Conservation (phyloP, 805 yeast genomes). For the Wickerhamomyces ciferrii region DNA sequence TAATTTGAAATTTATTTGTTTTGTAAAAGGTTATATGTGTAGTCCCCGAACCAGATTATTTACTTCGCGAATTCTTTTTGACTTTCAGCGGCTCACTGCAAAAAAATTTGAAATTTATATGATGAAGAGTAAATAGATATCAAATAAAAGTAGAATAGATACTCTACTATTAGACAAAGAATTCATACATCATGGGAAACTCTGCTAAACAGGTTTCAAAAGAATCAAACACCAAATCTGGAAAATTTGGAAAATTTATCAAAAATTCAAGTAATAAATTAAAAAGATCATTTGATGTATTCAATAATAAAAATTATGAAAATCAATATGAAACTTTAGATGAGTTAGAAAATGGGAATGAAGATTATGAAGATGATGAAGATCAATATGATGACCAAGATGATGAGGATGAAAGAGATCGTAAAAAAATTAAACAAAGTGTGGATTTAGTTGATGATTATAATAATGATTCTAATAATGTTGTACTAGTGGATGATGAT, state of each 20-base stretch:
- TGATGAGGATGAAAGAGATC: background rate
- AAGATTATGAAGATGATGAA: slow-evolving; percentile 2
- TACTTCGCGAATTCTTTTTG: background rate
- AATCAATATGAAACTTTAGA: slow-evolving; percentile 13
- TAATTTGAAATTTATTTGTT: background rate
- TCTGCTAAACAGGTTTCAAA: background rate
- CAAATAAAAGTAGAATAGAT: no score
- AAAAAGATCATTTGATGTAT: slow-evolving; percentile 12
- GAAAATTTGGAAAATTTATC: background rate
- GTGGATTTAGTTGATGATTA: slow-evolving; percentile 6
- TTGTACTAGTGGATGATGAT: background rate
- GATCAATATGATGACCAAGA: slow-evolving; percentile 1
- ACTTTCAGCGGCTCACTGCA: background rate
- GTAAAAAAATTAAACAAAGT: background rate
- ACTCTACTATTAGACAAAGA: no score
- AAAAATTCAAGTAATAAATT: background rate
- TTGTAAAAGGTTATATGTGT: background rate
- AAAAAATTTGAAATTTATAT: background rate
- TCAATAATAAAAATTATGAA: slow-evolving; percentile 18
- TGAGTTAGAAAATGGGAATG: slow-evolving; percentile 5
- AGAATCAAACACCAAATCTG: background rate
- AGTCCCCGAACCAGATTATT: background rate
- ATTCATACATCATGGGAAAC: background rate
- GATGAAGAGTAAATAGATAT: no score
- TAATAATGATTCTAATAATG: slow-evolving; percentile 2